phyloP scores from a whole-genome alignment of 305 asterid species.

The Fraxinus paxiana region DNA sequence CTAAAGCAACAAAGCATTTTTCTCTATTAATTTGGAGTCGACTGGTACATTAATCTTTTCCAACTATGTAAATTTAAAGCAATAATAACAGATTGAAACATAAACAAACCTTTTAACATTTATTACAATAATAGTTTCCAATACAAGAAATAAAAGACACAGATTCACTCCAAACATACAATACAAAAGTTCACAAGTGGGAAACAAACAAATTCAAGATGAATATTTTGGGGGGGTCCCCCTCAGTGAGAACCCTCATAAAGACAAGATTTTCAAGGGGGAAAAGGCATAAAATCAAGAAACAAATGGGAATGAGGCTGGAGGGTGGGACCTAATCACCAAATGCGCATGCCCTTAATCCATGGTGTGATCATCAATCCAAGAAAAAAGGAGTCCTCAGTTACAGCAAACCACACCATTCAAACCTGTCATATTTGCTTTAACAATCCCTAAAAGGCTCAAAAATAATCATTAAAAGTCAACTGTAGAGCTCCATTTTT shows the following conservation, averaged over 20 bases:
- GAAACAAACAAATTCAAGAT: slow-evolving; percentile 37
- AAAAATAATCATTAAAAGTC: slow-evolving; percentile 45
- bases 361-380: slow-evolving; percentile 26
- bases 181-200: slow-evolving; percentile 17
- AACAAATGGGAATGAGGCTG: slow-evolving; percentile 35
- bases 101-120: neutral
- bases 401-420: neutral
- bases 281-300: slow-evolving; percentile 28
- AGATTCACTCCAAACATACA: slow-evolving; percentile 16
- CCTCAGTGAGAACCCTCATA: neutral
- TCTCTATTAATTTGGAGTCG: neutral
- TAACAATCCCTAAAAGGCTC: slow-evolving; percentile 38
- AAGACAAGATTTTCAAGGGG: slow-evolving; percentile 18
- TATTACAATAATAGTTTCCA: slow-evolving; percentile 9
- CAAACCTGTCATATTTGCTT: slow-evolving; percentile 22
- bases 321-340: slow-evolving; percentile 32
- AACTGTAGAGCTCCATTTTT: slow-evolving; percentile 36
- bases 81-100: neutral
- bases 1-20: too few species aligned
- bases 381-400: neutral
- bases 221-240: slow-evolving; percentile 19
- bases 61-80: neutral
- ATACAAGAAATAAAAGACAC: slow-evolving; percentile 19
- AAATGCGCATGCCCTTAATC: slow-evolving; percentile 62
- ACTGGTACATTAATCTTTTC: neutral